Percentiles rank a stretch among this genome's conserved stretches.
Conservation (phyloP, 2,329 filamentous ascomycete genomes). For the Paracoccidioides lutzii region DNA sequence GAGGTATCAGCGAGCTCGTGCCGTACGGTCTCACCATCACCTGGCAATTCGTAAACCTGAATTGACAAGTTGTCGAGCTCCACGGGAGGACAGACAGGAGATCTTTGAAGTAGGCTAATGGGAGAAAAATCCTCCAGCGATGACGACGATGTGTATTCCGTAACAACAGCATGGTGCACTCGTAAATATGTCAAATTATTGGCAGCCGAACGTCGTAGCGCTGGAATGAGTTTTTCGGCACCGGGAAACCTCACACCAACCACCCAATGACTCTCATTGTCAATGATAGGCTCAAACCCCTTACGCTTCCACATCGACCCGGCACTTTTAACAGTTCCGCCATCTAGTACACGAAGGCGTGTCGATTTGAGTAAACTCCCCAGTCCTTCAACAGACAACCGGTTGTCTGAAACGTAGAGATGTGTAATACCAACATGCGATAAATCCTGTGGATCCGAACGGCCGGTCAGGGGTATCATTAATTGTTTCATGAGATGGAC, state of each 20-base stretch:
- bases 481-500: slow-evolving; percentile 38
- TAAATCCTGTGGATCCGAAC: slow-evolving; percentile 43
- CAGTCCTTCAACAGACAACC: slow-evolving; percentile 43
- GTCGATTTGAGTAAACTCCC: slow-evolving; percentile 40
- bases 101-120: slow-evolving; percentile 11
- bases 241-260: slow-evolving; percentile 29
- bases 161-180: slow-evolving; percentile 43
- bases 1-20: slow-evolving; percentile 30
- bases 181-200: slow-evolving; percentile 41
- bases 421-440: slow-evolving; percentile 46
- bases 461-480: slow-evolving; percentile 38
- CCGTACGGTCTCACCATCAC: slow-evolving; percentile 15
- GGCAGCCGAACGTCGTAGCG: slow-evolving; percentile 35
- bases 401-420: slow-evolving; percentile 45
- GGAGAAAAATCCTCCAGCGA: slow-evolving; percentile 19
- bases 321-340: slow-evolving; percentile 32
- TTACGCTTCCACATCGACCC: slow-evolving; percentile 5
- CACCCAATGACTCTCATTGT: slow-evolving; percentile 1
- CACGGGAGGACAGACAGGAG: slow-evolving; percentile 4
- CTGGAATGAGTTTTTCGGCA: slow-evolving; percentile 42
- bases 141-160: slow-evolving; percentile 28
- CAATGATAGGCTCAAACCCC: neutral
- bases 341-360: slow-evolving; percentile 43
- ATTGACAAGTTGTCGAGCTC: slow-evolving; percentile 19
- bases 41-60: slow-evolving; percentile 26